Evolutionary conservation across 495 filamentous ascomycete species (phyloP), one percentile per base, ranked within the genome.

Genomic region (Hamigera avellanea): DNA sequence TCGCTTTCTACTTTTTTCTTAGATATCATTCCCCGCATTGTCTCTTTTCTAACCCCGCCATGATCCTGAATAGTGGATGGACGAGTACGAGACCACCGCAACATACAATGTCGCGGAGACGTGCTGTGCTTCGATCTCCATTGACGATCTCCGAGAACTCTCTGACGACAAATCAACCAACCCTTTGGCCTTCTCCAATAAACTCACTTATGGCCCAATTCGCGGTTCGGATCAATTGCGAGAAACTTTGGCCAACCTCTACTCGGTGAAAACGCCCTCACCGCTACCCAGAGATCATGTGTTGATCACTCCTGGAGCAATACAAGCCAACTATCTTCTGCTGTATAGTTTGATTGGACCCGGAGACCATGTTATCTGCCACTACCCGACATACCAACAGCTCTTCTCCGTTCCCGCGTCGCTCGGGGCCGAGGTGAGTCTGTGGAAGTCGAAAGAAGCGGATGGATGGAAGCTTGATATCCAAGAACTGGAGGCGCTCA

Each of bases 371-470:
- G 83, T 93, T 19, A 75, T 94, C 36, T 93, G 83, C 49, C 82
- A 93, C 37, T 81, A 86, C 46, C 87, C 87, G 2, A 91, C 86
- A 15, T 95, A 95, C 52, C 83, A 91, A 48, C 86, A 93, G 47
- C 70, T 94, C 0, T 93, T 89, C 46, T 64, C 73, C 9, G 73
- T 93, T 1, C 83, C 87, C 1, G 70, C 62, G 39, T 82, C 78
- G 21, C 61, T 94, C 2, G 87, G 86, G 0, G 86, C 87, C 1
- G 75, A 86, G 39, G 83, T 95, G 3, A 77, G 76, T 33, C 49
- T 88, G 15, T 95, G 86, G 87, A 75, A 76, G 53, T 65, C 86
- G 6, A 73, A 70, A 38, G 67, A 72, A 25, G 59, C 73, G 4
- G 66, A 83, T 33, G 67, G 69, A 12, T 93, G 81, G 64, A 59